Conservation (phyloP, 1,284 basidiomycete species). For the Mycena sp. region DNA sequence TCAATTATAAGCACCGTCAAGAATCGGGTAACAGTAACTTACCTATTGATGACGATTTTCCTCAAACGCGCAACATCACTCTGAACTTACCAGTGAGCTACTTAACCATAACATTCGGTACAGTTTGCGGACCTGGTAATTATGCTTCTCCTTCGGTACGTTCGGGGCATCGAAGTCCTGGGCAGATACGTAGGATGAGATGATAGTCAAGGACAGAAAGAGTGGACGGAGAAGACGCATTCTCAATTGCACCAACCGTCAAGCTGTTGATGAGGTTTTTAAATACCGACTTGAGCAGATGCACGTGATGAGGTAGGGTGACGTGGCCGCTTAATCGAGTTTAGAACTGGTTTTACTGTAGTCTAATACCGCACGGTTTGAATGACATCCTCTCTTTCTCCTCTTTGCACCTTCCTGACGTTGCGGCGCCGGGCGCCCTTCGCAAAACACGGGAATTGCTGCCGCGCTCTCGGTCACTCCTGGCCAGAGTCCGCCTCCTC, state of each 20-base stretch:
- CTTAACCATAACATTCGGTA: slow-evolving; percentile 4
- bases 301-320: too few species aligned
- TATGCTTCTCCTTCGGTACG: slow-evolving; percentile 64
- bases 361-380: too few species aligned
- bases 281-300: too few species aligned
- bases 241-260: slow-evolving; percentile 19
- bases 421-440: too few species aligned
- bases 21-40: slow-evolving; percentile 29
- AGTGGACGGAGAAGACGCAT: slow-evolving; percentile 73
- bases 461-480: too few species aligned
- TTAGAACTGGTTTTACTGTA: too few species aligned
- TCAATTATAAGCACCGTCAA: slow-evolving; percentile 20
- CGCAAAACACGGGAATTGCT: too few species aligned
- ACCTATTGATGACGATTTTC: slow-evolving; percentile 93
- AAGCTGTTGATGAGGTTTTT: too few species aligned
- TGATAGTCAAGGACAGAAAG: slow-evolving; percentile 59
- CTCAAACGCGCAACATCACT: slow-evolving; percentile 92
- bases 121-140: slow-evolving; percentile 81
- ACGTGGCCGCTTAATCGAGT: too few species aligned
- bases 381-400: too few species aligned
- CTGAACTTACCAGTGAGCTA: slow-evolving; percentile 50
- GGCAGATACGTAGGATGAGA: slow-evolving; percentile 58
- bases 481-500: too few species aligned
- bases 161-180: slow-evolving; percentile 56
- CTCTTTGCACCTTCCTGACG: too few species aligned